phyloP scores from a whole-genome alignment of 78 protist species.

The Creolimax fragrantissima region DNA sequence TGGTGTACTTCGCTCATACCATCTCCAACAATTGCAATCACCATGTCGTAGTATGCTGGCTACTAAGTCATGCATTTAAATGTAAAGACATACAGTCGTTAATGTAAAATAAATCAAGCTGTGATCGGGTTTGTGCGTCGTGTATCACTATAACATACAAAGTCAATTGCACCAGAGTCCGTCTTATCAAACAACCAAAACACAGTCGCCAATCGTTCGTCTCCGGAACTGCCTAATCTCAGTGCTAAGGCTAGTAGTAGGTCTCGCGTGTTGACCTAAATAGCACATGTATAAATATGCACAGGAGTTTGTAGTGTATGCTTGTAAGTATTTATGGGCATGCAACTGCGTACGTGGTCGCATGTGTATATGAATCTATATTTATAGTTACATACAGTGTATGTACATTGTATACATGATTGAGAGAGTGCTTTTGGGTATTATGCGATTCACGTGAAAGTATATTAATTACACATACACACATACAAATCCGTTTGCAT shows the following conservation, averaged over 20 bases:
- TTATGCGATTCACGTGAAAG: too few relatives aligned
- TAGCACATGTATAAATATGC: too few relatives aligned
- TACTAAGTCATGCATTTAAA: not conserved
- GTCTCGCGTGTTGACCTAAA: constrained; percentile 15
- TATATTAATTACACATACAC: too few relatives aligned
- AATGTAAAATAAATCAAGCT: not conserved
- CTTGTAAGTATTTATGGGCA: too few relatives aligned
- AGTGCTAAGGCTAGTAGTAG: not conserved
- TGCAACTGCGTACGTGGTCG: too few relatives aligned
- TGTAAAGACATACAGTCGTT: too few relatives aligned
- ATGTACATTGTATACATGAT: too few relatives aligned
- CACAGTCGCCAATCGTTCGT: not conserved
- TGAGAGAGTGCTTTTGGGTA: too few relatives aligned
- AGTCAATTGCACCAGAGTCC: not conserved
- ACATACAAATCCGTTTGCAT: not conserved
- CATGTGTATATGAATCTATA: too few relatives aligned
- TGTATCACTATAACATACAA: not conserved
- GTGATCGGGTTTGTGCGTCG: not conserved
- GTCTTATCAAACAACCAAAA: not conserved
- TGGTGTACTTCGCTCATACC: not conserved
- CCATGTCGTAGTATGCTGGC: not conserved
- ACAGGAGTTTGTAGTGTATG: too few relatives aligned
- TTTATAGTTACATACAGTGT: too few relatives aligned
- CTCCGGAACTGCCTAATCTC: not conserved
- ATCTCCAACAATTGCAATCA: not conserved